Conservation (phyloP, 225 moss, liverwort and hornwort species). For the Pleurozium schreberi region DNA sequence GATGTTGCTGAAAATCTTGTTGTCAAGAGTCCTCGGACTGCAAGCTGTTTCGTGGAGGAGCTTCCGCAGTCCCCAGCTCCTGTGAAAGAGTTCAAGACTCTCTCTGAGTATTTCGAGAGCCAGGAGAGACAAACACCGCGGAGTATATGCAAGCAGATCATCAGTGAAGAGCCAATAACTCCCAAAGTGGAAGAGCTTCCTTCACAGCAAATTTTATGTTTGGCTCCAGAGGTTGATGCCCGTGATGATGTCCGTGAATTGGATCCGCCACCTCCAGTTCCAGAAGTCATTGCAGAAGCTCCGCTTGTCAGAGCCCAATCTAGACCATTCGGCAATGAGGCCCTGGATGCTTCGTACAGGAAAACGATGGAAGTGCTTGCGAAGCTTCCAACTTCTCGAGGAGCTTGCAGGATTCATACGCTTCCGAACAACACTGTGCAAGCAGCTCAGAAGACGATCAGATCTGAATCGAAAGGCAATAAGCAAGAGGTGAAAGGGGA, state of each 20-base stretch:
- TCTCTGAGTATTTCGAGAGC: conserved; percentile 11
- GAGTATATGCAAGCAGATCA: background rate
- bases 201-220: background rate
- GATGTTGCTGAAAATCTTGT: background rate
- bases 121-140: background rate
- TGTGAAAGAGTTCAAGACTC: conserved; percentile 2
- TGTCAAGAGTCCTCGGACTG: background rate
- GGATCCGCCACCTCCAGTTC: background rate
- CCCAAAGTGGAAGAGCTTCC: background rate
- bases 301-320: background rate
- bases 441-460: background rate
- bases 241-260: background rate
- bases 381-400: conserved; percentile 10
- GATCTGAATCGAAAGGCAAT: conserved; percentile 18
- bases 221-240: background rate
- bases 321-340: conserved; percentile 6
- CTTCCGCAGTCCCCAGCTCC: background rate
- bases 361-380: conserved; percentile 26
- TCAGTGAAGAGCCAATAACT: background rate
- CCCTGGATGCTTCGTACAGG: conserved; percentile 9
- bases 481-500: conserved; percentile 3
- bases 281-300: background rate
- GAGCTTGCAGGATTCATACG: background rate
- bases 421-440: background rate
- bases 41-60: background rate